phyloP scores from a whole-genome alignment of 1,139 yeast genomes.

The Debaryomycetaceae sp. region DNA sequence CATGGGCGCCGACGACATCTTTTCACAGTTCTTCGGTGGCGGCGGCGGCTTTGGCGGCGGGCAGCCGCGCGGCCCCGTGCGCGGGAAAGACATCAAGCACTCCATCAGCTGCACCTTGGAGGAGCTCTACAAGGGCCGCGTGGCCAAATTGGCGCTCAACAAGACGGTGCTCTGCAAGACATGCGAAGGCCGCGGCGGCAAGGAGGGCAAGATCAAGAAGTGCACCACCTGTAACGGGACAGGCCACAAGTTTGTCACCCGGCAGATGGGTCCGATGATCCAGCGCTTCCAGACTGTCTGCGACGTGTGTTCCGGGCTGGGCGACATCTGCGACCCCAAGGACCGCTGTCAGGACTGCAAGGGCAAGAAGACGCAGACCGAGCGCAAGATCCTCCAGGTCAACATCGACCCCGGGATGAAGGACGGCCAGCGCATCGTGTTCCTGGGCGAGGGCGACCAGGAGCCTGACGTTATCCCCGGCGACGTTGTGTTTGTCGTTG shows the following conservation, averaged over 20 bases:
- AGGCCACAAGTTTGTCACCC: constrained; percentile 88
- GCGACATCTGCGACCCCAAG: constrained; percentile 82
- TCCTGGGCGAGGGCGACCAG: constrained; percentile 97
- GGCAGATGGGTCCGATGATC: constrained; percentile 99
- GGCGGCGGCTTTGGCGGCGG: constrained; percentile 56
- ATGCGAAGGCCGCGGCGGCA: constrained; percentile 97
- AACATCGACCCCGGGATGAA: constrained; percentile 97
- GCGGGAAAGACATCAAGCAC: constrained; percentile 89
- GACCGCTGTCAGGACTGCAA: constrained; percentile 85
- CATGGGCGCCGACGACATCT: constrained; percentile 79
- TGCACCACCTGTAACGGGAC: constrained; percentile 85
- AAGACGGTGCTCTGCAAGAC: constrained; percentile 83
- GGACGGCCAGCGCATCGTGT: constrained; percentile 87
- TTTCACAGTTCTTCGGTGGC: constrained; percentile 90
- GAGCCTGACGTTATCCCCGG: constrained; percentile 95
- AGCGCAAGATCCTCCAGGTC: constrained; percentile 91
- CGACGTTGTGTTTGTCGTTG: constrained; percentile 88
- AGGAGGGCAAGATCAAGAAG: constrained; percentile 81
- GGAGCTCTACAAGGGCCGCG: constrained; percentile 92
- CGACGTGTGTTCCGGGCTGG: constrained; percentile 89
- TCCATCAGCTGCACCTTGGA: constrained; percentile 81
- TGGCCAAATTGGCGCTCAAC: constrained; percentile 88
- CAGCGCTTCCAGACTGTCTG: constrained; percentile 96
- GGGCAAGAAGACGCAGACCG: constrained; percentile 84
- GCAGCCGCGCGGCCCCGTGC: constrained; percentile 79